Base-by-base conservation (phyloP, 1,139 yeast species). In the Saccharomyces hybrid region DNA sequence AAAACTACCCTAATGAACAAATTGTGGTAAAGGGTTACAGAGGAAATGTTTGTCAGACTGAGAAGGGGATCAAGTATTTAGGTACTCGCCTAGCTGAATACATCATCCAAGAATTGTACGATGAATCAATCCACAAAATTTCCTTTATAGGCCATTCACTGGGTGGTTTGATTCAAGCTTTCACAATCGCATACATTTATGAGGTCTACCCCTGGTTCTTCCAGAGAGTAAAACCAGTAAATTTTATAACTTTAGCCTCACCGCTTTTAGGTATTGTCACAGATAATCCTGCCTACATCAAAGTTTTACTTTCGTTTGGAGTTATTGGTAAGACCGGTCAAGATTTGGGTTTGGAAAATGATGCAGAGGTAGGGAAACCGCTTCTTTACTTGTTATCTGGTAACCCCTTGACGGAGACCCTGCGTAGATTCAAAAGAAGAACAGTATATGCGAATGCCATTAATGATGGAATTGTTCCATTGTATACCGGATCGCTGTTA, bases 271-370 rank as follows among this genome's bases (percentile, higher is more conserved):
- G 98, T 0, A 82, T 90, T 1, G 80, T 78, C 13, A 79, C 82
- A 50, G 97, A 91, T 63, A 90, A 90, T 66, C 97, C 97, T 0
- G 81, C 84, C 1, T 88, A 86, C 65, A 85, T 91, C 34, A 88
- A 88, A 64, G 74, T 89, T 54, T 93, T 93, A 0, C 74, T 91
- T 14, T 87, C 85, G 69, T 84, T 90, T 41, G 98, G 98, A 0
- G 78, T 90, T 52, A 93, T 88, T 3, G 98, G 98, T 0, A 84
- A 83, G 63, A 85, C 97, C 0, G 98, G 98, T 0, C 91, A 88
- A 63, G 98, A 91, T 65, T 72, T 91, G 58, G 93, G 96, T 0
- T 75, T 91, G 14, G 66, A 70, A 49, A 61, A 62, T 13, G 59
- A 55, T 13, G 25, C 62, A n/a, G 62, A 59, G n/a, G 60, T 61